phyloP scores from a whole-genome alignment of 306 rosid species.

The Hippophae tibetana region DNA sequence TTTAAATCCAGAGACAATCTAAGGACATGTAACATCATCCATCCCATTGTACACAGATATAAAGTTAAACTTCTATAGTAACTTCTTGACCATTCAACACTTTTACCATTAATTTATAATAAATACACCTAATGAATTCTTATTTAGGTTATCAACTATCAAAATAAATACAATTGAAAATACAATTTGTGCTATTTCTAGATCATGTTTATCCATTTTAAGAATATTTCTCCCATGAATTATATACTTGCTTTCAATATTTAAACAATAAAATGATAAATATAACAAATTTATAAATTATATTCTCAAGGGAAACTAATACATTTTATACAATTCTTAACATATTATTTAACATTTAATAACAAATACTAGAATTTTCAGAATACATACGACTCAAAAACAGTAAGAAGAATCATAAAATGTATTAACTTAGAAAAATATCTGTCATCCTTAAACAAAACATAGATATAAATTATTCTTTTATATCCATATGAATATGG shows the following conservation, averaged over 20 bases:
- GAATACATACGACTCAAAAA: neutral
- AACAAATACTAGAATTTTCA: neutral
- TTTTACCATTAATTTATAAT: no score
- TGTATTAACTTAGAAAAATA: neutral
- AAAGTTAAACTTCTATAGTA: no score
- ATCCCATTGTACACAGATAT: no score
- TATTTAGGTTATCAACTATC: conserved; percentile 33
- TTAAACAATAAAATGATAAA: no score
- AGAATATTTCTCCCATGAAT: conserved; percentile 15
- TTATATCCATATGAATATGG: neutral
- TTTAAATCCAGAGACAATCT: no score
- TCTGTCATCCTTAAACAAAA: conserved; percentile 17
- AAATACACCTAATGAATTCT: no score
- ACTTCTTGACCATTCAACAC: no score
- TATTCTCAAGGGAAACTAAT: neutral
- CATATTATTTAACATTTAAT: neutral
- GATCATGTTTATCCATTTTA: conserved; percentile 16
- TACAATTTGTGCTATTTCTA: conserved; percentile 54
- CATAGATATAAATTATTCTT: conserved; percentile 15
- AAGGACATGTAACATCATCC: no score
- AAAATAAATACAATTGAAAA: conserved; percentile 63
- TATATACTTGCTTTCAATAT: no score
- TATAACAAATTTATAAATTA: no score
- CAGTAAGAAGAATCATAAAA: neutral
- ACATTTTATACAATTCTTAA: neutral